A percentile compares a stretch with the other conserved stretches of the same genome.
phyloP scores from a whole-genome alignment of 2,329 filamentous ascomycete species.

The Aspergillus ochraceus region DNA sequence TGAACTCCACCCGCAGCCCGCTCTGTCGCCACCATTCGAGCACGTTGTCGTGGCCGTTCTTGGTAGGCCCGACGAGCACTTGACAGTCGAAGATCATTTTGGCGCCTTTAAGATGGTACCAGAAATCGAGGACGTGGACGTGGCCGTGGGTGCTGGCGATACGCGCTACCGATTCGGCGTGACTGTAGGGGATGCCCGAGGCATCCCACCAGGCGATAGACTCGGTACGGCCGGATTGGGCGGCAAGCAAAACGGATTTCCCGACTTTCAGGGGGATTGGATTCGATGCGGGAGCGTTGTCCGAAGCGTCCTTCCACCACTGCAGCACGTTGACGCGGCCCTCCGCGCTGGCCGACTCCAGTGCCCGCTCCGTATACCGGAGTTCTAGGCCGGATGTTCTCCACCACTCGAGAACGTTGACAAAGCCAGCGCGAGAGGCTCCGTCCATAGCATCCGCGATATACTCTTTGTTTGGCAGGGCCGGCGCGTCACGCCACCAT shows the following conservation, averaged over 20 bases:
- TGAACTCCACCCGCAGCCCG: constrained; percentile 80
- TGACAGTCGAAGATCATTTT: constrained; percentile 81
- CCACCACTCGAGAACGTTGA: constrained; percentile 91
- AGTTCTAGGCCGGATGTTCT: constrained; percentile 75
- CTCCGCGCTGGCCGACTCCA: constrained; percentile 83
- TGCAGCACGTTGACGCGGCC: constrained; percentile 84
- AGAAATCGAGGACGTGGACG: constrained; percentile 78
- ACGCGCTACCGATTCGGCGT: constrained; percentile 79
- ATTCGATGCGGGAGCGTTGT: constrained; percentile 55
- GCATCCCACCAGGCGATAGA: constrained; percentile 87
- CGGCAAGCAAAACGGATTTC: constrained; percentile 78
- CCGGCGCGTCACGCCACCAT: constrained; percentile 84
- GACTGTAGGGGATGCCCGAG: constrained; percentile 74
- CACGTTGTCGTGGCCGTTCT: constrained; percentile 79
- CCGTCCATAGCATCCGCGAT: constrained; percentile 81
- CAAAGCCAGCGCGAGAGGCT: constrained; percentile 80
- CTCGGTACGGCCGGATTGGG: constrained; percentile 75
- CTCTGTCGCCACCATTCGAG: constrained; percentile 86
- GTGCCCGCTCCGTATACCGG: constrained; percentile 80
- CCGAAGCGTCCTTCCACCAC: constrained; percentile 81
- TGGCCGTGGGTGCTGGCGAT: constrained; percentile 83
- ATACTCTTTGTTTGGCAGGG: constrained; percentile 84
- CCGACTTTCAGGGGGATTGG: constrained; percentile 71
- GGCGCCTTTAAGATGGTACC: constrained; percentile 72
- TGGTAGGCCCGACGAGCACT: constrained; percentile 81